Evolutionary conservation across 2,329 filamentous ascomycete genomes (phyloP).

Genomic region (Pseudogymnoascus sp.): DNA sequence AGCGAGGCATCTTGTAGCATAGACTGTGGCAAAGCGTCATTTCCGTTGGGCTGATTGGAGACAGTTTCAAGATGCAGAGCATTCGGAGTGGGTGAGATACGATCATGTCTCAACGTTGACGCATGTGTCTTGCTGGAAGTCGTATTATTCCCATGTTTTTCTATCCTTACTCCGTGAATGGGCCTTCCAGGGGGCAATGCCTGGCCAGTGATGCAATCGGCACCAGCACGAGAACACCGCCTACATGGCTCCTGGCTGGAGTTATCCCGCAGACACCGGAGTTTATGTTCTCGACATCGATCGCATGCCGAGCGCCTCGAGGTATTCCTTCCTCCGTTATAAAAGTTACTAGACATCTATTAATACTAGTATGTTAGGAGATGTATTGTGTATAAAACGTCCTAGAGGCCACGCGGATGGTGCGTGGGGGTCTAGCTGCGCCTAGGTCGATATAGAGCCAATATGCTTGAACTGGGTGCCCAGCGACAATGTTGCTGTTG

Average conservation of each 20-base stretch:
- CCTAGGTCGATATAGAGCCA: not conserved
- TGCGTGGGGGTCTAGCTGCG: not conserved
- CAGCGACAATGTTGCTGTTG: not conserved
- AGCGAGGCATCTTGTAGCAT: not conserved
- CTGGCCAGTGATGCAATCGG: not conserved
- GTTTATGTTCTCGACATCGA: slow-evolving; percentile 3
- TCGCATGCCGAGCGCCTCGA: not conserved
- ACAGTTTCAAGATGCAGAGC: not conserved
- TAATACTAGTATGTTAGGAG: not conserved
- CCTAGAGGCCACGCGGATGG: not conserved
- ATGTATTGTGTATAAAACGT: not conserved
- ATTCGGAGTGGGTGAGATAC: not conserved
- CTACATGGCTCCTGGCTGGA: not conserved
- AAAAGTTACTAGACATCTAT: not conserved
- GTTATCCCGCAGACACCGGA: not conserved
- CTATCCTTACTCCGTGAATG: not conserved
- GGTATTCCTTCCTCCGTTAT: not conserved
- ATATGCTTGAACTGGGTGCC: not conserved
- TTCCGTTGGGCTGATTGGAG: not conserved
- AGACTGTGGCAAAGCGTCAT: not conserved
- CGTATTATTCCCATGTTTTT: not conserved
- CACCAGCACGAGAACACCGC: not conserved
- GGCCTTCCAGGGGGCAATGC: not conserved
- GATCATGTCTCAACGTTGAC: not conserved
- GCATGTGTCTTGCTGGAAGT: not conserved